These are phyloP conservation scores for Clonostachys sp. DNA, from an alignment of 2,329 filamentous ascomycete species.

Conservation along the genomic window DNA sequence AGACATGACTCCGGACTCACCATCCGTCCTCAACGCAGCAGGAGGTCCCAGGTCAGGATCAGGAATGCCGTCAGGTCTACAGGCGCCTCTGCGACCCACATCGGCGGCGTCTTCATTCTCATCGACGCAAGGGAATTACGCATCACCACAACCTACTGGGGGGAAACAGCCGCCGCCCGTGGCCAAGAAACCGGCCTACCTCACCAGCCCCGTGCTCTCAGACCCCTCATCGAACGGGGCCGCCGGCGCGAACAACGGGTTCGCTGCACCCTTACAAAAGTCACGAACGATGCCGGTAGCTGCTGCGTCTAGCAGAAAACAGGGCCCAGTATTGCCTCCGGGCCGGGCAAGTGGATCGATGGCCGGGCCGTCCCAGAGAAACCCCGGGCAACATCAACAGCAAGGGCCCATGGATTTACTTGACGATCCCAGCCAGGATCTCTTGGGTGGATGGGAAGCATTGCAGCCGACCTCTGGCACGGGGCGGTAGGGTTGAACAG, in stretches of 20 bases:
- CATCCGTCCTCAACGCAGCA: no score
- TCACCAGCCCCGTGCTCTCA: conserved; percentile 13
- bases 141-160: no score
- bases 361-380: no score
- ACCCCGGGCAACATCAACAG: conserved; percentile 11
- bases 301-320: not conserved
- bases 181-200: conserved; percentile 59
- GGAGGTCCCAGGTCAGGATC: no score
- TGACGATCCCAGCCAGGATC: conserved; percentile 36
- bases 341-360: conserved; percentile 11
- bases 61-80: conserved; percentile 4
- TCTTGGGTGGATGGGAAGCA: conserved; percentile 49
- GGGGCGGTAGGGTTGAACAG: no score
- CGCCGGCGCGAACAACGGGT: no score
- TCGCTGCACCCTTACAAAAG: no score
- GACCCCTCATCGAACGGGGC: no score
- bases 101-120: conserved; percentile 26
- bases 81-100: conserved; percentile 20
- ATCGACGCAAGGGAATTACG: conserved; percentile 8
- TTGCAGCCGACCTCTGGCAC: conserved; percentile 36
- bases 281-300: not conserved
- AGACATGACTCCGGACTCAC: not conserved
- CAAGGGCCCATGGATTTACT: conserved; percentile 41
- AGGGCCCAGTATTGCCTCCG: conserved; percentile 4
- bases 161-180: conserved; percentile 48